Base-by-base conservation (phyloP, 108 stramenopile genomes). In the Conticribra guillardii region DNA sequence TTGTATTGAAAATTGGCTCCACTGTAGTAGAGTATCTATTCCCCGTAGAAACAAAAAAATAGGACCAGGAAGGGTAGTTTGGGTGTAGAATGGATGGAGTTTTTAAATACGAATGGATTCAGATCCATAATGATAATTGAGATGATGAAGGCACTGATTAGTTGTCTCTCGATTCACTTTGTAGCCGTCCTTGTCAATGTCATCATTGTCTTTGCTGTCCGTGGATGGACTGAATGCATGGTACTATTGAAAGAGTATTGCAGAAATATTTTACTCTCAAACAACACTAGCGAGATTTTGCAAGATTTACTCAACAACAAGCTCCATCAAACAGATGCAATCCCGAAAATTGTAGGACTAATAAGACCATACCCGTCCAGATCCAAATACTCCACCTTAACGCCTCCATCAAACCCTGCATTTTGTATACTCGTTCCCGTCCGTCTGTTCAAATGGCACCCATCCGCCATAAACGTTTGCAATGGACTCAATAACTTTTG, bases 21-120 rank as follows among this genome's bases (percentile, higher is more conserved):
- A 67, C 95, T 94, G 0, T 69, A 67, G 62, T 97, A 97, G 8
- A 97, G 82, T 2, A 94, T 97, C 57, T 95, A 93, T 69, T 97
- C 96, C 44, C 96, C 96, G 74, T 97, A 94, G 71, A 97, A 97
- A 55, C 89, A 89, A 22, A 97, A 85, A 50, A 97, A 64, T 44
- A 11, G 94, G 90, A 5, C 92, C 91, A 41, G 85, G 80, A 19
- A 91, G 82, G 11, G 61, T 18, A 54, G 34, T 49, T 11, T 30
- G 60, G 31, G 16, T 68, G 73, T 11, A 72, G 51, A 47, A 62
- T 64, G 17, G 61, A 33, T 9, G 69, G 47, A 33, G 54, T 56
- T 29, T 80, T 32, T 80, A 71, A 32, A 80, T 67, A 17, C 64
- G 62, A 28, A 55, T 28, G 0, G 66, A 63, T 54, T 73, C 79